Evolutionary conservation across 2,329 filamentous ascomycete genomes (phyloP), one percentile per base, ranked within the genome.

Genomic region (Pestalotiopsis sp.): DNA sequence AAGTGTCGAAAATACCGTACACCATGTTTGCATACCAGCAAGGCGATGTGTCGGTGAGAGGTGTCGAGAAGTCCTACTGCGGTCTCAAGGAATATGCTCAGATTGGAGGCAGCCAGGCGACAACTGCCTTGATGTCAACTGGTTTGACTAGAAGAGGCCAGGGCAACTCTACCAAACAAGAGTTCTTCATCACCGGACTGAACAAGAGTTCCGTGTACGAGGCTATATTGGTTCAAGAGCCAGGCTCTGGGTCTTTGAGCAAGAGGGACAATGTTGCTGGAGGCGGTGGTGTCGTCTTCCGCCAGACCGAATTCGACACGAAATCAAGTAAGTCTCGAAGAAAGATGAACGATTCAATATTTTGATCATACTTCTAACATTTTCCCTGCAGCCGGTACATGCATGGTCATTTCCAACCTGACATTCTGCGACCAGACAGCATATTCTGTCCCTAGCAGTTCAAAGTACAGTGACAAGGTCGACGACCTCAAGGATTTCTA

Each of bases 401-500:
- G 96, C 79, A 91, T 92, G 69, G 86, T 99, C 56, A 86, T 98
- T 60, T 95, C 91, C 79, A 91, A 97, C 76, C 88, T 99, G n/a
- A 85, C 90, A 0, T 97, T 98, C 79, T 99, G 96, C 82, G 88
- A 91, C 73, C 90, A 95, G 74, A 92, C 95, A 62, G 93, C 95
- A 64, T 98, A 98, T 77, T 92, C 95, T 6, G 96, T 98, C 0
- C 96, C 96, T 0, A 91, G 92, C 56, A 97, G 97, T 75, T 81
- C 83, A 45, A 88, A 84, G 60, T 90, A 89, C 72, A 84, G 87
- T 66, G 82, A 85, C 64, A 83, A 86, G 1, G 25, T 59, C 56
- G 38, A 64, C n/a, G 82, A 84, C 20, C 87, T 99, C 9, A 90
- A 88, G 3, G 80, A 84, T 3, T 88, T 92, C 68, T 99, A 98